Evolutionary conservation across 495 filamentous ascomycete genomes (phyloP), one percentile per base, ranked within the genome.

Genomic region (Xylaria castorea): DNA sequence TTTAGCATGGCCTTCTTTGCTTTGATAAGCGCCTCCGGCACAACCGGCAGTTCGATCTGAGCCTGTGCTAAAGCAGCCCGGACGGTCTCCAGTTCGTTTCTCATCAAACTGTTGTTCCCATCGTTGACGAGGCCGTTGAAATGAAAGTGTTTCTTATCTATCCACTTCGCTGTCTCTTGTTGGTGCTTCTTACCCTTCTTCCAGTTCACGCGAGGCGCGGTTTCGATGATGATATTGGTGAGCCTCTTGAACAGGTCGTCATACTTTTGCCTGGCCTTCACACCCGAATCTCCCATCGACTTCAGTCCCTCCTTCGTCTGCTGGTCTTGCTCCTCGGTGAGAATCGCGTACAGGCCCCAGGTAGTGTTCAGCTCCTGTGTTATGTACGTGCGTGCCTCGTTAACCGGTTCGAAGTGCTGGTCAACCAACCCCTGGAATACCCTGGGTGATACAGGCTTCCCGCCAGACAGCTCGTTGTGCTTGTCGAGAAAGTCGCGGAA

Each of bases 121-220:
- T 61, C 66, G 25, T 58, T 44, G 22, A 58, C 2, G 16, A 22
- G 38, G 3, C 27, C 6, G 18, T 7, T 53, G 18, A 64, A 42
- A 22, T 53, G 16, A 12, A n/a, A 1, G 11, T 64, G 16, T 30
- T 42, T 57, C 5, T 36, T 34, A 2, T 55, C 34, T n/a, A 71
- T 8, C 69, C 69, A 71, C 20, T 57, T 22, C 50, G 8, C 6
- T 1, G 34, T 44, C 11, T 42, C 46, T 5, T 64, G 30, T 20
- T 40, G 14, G 22, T 42, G 46, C 30, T 34, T 22, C 38, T 61
- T 51, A 6, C 9, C 46, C 42, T 16, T 53, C 9, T 44, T 53
- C 69, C 69, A 71, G 18, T 65, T 44, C 14, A 71, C 61, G 34
- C 22, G 60, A 20, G 34, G 20, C 8, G 25, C 61, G 11, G 36